These are phyloP conservation scores for Rhododendron kiyosumense DNA, from an alignment of 148 eudicot genomes.

Conservation along the genomic window DNA sequence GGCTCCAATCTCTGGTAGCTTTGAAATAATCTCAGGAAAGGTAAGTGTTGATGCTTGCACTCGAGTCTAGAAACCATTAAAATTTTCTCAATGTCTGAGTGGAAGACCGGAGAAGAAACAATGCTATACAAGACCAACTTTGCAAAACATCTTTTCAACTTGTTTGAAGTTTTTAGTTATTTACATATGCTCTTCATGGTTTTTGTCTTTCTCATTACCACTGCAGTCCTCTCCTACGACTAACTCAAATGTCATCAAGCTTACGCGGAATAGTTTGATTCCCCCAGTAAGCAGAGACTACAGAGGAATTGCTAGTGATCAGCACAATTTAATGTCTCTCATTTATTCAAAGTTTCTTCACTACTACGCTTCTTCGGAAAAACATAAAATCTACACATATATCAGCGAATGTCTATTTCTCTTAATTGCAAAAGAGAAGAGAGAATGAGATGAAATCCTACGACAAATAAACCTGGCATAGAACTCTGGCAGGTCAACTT, in stretches of 20 bases:
- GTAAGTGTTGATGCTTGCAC: conserved; percentile 85
- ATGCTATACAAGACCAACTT: not conserved
- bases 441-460: not conserved
- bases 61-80: conserved; percentile 53
- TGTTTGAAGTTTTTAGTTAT: not conserved
- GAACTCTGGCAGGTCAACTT: not conserved
- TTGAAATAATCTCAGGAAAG: conserved; percentile 78
- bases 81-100: conserved; percentile 15
- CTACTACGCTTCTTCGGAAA: not conserved
- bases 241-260: not conserved
- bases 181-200: not conserved
- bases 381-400: not conserved
- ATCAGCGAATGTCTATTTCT: not conserved
- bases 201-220: not conserved
- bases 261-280: not conserved
- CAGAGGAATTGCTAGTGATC: not conserved
- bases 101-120: not conserved
- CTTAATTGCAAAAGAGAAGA: not conserved
- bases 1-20: conserved; percentile 82
- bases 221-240: not conserved
- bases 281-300: not conserved
- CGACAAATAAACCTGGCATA: not conserved
- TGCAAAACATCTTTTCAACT: not conserved
- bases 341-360: not conserved
- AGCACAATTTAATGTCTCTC: not conserved